A percentile compares a stretch with the other conserved stretches of the same genome.
phyloP scores from a whole-genome alignment of 2,329 filamentous ascomycete genomes.

The Periglandula ipomoeae region DNA sequence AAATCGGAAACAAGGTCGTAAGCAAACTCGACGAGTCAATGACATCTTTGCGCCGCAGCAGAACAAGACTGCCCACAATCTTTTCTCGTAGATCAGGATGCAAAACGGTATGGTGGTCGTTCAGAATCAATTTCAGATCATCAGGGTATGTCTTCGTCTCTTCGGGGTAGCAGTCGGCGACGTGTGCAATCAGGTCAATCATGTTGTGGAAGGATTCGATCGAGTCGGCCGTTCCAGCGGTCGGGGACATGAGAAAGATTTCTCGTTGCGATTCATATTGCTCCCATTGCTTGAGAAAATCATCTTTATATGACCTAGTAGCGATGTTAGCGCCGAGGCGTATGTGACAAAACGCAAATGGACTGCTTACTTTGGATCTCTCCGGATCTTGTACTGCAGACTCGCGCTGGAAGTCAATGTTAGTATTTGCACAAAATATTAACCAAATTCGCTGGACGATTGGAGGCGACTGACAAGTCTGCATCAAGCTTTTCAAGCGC shows the following conservation, averaged over 20 bases:
- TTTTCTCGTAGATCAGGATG: slow-evolving; percentile 86
- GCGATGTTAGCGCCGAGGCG: slow-evolving; percentile 9
- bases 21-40: slow-evolving; percentile 77
- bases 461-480: slow-evolving; percentile 51
- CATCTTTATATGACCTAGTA: slow-evolving; percentile 72
- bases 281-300: slow-evolving; percentile 79
- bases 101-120: slow-evolving; percentile 71
- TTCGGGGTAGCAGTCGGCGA: slow-evolving; percentile 85
- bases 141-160: slow-evolving; percentile 68
- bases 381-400: slow-evolving; percentile 83
- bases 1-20: slow-evolving; percentile 87
- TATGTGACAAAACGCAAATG: slow-evolving; percentile 3
- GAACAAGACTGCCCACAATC: slow-evolving; percentile 80
- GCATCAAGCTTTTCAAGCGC: slow-evolving; percentile 94
- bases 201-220: slow-evolving; percentile 81
- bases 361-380: slow-evolving; percentile 62
- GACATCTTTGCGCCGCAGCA: slow-evolving; percentile 84
- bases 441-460: background rate
- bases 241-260: slow-evolving; percentile 79
- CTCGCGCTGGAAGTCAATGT: slow-evolving; percentile 43
- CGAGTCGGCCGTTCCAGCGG: slow-evolving; percentile 66
- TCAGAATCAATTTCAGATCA: slow-evolving; percentile 73
- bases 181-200: slow-evolving; percentile 88
- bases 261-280: slow-evolving; percentile 89
- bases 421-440: background rate